Base-by-base conservation (phyloP, 2,329 filamentous ascomycete genomes). In the Claviceps arundinis region DNA sequence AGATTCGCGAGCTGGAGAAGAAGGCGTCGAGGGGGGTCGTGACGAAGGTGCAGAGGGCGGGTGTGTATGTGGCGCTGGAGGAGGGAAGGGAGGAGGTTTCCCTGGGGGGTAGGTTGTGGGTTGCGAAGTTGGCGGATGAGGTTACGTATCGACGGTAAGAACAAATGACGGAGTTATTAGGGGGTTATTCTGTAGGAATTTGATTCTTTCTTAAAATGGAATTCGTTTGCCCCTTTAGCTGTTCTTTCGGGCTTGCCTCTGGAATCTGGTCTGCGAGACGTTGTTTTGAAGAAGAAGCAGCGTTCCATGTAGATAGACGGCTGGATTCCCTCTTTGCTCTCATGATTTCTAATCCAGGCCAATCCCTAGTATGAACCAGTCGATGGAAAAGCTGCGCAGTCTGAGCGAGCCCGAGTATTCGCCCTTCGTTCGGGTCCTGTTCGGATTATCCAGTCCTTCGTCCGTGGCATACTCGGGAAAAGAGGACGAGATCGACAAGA, bases 11-110 rank as follows among this genome's bases (percentile, higher is more conserved):
- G 51, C 68, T 87, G 54, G 84, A 86, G 71, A 78, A 75, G 64
- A 80, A 77, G 58, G 85, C 85, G 2, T 76, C 74, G 1, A 74
- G 81, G 48, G 87, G 86, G 3, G 87, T 93, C 2, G 80, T 93
- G 34, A 78, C 81, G 41, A 80, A 75, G 60, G 76, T 85, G 13
- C 74, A 75, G 54, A 76, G 74, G 57, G 73, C 73, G 24, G 70
- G 70, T 7, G 68, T 93, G 2, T 75, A 75, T 19, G 79, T 91
- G 26, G 85, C 87, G 5, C 66, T 90, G 48, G 85, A 88, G 45
- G 82, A 81, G 61, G 82, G 82, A 47, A 73, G 69, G 58, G 76
- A 76, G 47, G 73, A 73, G 49, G 65, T 64, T 56, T 62, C 64
- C 17, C 66, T 72, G 56, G 61, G 63, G 14, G 75, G 70, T 4